Evolutionary conservation across 2,329 filamentous ascomycete species (phyloP).

Genomic region (Colletotrichum scovillei): DNA sequence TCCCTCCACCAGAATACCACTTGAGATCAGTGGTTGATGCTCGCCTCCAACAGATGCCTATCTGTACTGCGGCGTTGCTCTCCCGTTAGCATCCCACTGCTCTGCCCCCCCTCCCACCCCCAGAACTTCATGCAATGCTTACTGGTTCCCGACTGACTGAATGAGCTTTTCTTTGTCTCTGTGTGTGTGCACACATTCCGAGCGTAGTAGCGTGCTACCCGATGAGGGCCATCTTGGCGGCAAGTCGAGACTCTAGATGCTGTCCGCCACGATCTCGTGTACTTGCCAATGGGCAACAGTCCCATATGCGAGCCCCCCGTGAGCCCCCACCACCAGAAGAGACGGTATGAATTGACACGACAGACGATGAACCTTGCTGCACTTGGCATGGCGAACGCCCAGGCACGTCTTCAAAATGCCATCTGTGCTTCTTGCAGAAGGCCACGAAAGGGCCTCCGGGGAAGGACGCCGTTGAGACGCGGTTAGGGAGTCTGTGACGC

Average conservation of each 20-base stretch:
- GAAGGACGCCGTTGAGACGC: conserved; percentile 15
- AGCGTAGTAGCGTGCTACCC: neutral
- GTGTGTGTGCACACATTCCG: neutral
- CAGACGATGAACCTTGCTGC: conserved; percentile 6
- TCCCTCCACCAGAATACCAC: neutral
- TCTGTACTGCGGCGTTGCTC: conserved; percentile 15
- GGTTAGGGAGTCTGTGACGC: conserved; percentile 4
- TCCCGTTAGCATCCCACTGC: conserved; percentile 1
- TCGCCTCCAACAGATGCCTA: neutral
- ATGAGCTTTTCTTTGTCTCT: neutral
- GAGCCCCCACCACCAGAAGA: neutral
- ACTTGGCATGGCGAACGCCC: conserved; percentile 12
- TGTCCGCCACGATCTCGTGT: neutral
- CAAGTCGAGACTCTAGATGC: neutral
- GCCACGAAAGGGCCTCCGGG: neutral
- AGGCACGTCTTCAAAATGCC: conserved; percentile 8
- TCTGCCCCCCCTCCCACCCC: neutral
- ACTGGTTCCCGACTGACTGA: neutral
- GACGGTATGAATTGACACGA: conserved; percentile 2
- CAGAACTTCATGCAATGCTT: neutral
- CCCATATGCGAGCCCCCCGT: neutral
- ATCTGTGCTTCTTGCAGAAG: conserved; percentile 10
- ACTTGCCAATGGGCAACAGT: neutral
- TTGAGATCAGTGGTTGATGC: conserved; percentile 7
- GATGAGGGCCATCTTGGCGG: neutral